Percentiles rank a stretch among this genome's conserved stretches.
Evolutionary conservation across 1,284 basidiomycete species (phyloP).

Genomic region (Ustilago crameri): DNA sequence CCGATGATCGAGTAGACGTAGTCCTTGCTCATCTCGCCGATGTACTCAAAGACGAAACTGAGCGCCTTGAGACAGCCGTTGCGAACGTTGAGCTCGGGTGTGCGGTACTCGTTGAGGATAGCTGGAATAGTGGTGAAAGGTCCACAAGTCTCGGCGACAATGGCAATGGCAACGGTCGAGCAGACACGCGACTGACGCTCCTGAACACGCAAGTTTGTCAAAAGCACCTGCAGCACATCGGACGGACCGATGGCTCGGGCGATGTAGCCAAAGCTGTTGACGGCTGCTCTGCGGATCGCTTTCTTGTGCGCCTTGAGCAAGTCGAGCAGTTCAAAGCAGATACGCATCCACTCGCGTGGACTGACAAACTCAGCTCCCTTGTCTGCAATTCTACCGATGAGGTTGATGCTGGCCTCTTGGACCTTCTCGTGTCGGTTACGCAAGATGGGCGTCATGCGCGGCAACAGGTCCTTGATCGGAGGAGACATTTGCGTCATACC

Average conservation of each 20-base stretch:
- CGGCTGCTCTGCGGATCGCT: conserved; percentile 95
- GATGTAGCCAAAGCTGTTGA: conserved; percentile 99
- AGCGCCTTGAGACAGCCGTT: conserved; percentile 99
- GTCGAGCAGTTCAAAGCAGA: conserved; percentile 97
- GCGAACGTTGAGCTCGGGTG: conserved; percentile 92
- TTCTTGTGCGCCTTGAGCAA: conserved; percentile 99
- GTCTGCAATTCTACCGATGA: conserved; percentile 99
- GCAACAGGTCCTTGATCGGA: conserved; percentile 95
- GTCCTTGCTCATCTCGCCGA: conserved; percentile 99
- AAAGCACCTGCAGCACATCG: conserved; percentile 92
- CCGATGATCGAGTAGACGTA: conserved; percentile 97
- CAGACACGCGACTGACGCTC: conserved; percentile 99
- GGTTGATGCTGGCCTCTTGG: conserved; percentile 98
- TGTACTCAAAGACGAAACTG: conserved; percentile 99
- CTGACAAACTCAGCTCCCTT: conserved; percentile 98
- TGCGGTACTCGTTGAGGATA: conserved; percentile 98
- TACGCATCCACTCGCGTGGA: conserved; percentile 99
- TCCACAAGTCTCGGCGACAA: conserved; percentile 88
- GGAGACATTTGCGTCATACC: conserved; percentile 99
- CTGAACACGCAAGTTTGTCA: conserved; percentile 97
- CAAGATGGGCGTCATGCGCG: conserved; percentile 98
- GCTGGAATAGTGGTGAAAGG: conserved; percentile 99
- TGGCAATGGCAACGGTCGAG: conserved; percentile 93
- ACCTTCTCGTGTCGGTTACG: conserved; percentile 99
- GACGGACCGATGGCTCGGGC: conserved; percentile 99